Evolutionary conservation across 345 rosid genomes (phyloP), one percentile per base, ranked within the genome.

Genomic region (Brassica rapa): DNA sequence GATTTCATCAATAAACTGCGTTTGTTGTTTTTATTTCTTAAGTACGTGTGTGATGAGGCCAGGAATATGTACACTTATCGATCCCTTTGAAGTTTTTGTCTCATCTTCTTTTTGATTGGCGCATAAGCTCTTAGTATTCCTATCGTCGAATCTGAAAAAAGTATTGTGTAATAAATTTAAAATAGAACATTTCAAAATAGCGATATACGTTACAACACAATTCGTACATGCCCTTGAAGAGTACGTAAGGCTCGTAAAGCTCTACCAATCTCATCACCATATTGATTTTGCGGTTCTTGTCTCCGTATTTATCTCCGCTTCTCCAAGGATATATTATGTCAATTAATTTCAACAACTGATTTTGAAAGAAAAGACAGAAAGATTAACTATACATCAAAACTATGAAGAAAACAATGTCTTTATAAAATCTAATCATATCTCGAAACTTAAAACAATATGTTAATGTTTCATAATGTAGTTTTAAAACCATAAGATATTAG

Each of bases 211-310:
- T 4, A 39, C 0, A 29, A 37, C 8, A 55, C 30, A 49, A 10
- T 8, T 11, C 46, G 46, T 15, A 94, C 98, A 90, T 79, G 83
- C 89, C 98, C 55, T 75, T 39, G 87, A 92, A 95, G 91, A 93
- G 94, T 74, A 90, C 85, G 76, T 95, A 95, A 11, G 99, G 96
- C 75, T 88, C 74, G 82, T 95, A 95, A 30, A 95, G 89, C 49
- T 95, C 91, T 6, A 84, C 89, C 66, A 95, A 59, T 70, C 91
- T 83, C 90, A 93, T 84, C 32, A 88, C 92, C 33, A 81, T 74
- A 0, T 79, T 85, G 80, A 80, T 14, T 62, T 74, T 80, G 10
- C 62, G 75, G 24, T 64, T 62, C 62, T 62, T 63, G 55, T 74
- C 79, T 80, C 30, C 71, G 53, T 74, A 80, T 23, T 55, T 74